Base-by-base conservation (phyloP, 2,329 filamentous ascomycete genomes). In the Sordariomycetes sp. region DNA sequence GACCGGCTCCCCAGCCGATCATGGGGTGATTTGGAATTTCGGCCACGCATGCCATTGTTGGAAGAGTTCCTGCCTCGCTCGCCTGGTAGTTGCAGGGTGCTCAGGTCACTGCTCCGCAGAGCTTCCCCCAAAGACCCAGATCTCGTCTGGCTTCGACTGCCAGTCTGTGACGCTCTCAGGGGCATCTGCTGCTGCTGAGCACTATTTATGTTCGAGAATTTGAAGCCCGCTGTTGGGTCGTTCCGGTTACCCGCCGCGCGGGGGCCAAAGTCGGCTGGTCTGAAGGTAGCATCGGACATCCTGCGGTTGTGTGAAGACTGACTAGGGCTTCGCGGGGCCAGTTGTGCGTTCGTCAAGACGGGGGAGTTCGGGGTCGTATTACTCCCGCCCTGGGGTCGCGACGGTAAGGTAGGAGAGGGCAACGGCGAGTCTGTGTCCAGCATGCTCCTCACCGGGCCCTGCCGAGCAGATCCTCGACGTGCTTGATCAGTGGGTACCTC, bases 401-500 rank as follows among this genome's bases (percentile, higher is more conserved):
- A 43, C 4, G 40, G 37, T 3, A 47, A 20, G 6, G 38, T 28
- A 9, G 31, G 19, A 11, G 43, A 37, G 6, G 62, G 53, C 14
- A 52, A 39, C n/a, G 65, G 55, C 17, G 53, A 53, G 35, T 62
- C 60, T 26, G 68, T 47, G 44, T 70, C 74, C 37, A 82, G 65
- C 74, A 83, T 78, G 56, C 76, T 83, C 42, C 78, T 69, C 33
- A 79, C 64, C 6, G 72, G 69, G 23, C 66, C 64, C 41, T 65
- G 68, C n/a, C 64, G 64, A 41, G 58, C 64, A 40, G 48, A 54
- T 46, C 42, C 46, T 27, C 30, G 45, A 15, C 41, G 46, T 21
- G 28, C 33, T 12, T 27, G 38, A 30, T 39, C 44, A 34, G 43
- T 47, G 32, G 42, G 35, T 14, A 46, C 36, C 35, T 63, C 65